Base-by-base conservation (phyloP, 345 rosid species). In the Erodium maritimum region DNA sequence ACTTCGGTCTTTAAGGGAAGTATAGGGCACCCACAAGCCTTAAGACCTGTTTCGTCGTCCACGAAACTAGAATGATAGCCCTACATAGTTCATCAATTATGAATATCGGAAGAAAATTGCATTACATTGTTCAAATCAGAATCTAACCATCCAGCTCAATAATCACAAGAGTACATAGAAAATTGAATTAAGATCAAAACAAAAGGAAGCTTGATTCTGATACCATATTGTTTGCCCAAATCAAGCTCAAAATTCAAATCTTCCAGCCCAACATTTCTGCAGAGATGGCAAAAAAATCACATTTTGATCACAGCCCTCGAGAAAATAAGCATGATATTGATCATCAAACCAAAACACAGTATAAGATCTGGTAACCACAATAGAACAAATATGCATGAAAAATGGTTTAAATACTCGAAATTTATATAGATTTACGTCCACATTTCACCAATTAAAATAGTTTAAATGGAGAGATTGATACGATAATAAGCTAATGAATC, bases 1-100 rank as follows among this genome's bases (percentile, higher is more conserved):
- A 83, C 85, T 64, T 89, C 94, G 76, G 91, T 85, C 75, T 93
- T 89, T 24, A 89, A 77, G 19, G 97, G 97, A 67, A 93, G 99
- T 57, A 93, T 64, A 57, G 96, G 99, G 61, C 90, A 89, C 8
- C 99, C 88, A 69, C 97, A 93, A 22, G 97, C 84, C 73, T 81
- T 90, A 62, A 69, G 64, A 65, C 85, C 64, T 23, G 90, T 86
- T 64, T 89, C 93, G 52, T 82, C 99, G 17, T 87, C 91, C 54
- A 82, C 86, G 73, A 93, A 93, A 60, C 95, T 89, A 1, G 99
- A 93, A 70, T 93, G 99, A 77, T 89, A 85, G 60, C 89, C 99
- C 96, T 93, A 54, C 58, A 34, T 45, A 71, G 37, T 66, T 29
- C n/a, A n/a, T n/a, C n/a, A n/a, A n/a, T n/a, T n/a, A n/a, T 29